Percentiles rank a stretch among this genome's conserved stretches.
Evolutionary conservation across 108 stramenopile genomes (phyloP).

Genomic region (Pseudonitzschia multistriata): DNA sequence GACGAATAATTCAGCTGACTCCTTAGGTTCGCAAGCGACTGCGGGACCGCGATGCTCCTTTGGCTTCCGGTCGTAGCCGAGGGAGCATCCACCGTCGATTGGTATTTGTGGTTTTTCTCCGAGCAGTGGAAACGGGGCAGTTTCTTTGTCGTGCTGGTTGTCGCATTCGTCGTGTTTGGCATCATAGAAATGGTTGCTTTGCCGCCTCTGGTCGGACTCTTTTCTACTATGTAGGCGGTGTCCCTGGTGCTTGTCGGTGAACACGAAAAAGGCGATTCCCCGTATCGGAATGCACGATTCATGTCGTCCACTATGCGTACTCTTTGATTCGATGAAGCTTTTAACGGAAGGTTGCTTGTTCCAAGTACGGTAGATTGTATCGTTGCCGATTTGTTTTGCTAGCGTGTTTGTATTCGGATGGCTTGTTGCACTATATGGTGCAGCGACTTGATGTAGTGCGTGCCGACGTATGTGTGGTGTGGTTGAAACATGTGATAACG

Average conservation of each 20-base stretch:
- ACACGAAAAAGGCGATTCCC: neutral
- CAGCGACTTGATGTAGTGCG: too few species aligned
- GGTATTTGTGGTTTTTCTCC: neutral
- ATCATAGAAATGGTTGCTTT: neutral
- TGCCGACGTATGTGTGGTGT: too few species aligned
- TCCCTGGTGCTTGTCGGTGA: neutral
- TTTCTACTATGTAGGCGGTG: neutral
- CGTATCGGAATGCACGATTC: constrained; percentile 3
- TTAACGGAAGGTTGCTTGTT: too few species aligned
- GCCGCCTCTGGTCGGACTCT: neutral
- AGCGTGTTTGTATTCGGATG: too few species aligned
- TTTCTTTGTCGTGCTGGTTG: too few species aligned
- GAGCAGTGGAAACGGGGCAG: too few species aligned
- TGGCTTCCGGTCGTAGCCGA: neutral
- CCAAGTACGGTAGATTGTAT: too few species aligned
- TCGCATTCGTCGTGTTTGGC: neutral
- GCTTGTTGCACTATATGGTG: too few species aligned
- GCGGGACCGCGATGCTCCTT: neutral
- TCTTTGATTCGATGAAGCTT: too few species aligned
- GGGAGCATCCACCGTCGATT: neutral
- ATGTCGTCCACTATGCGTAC: neutral
- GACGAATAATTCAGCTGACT: neutral
- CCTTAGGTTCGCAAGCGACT: constrained; percentile 1
- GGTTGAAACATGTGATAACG: too few species aligned
- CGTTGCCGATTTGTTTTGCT: too few species aligned